Evolutionary conservation across 139 green algal genomes (phyloP).

Genomic region (Pleodorina starrii): DNA sequence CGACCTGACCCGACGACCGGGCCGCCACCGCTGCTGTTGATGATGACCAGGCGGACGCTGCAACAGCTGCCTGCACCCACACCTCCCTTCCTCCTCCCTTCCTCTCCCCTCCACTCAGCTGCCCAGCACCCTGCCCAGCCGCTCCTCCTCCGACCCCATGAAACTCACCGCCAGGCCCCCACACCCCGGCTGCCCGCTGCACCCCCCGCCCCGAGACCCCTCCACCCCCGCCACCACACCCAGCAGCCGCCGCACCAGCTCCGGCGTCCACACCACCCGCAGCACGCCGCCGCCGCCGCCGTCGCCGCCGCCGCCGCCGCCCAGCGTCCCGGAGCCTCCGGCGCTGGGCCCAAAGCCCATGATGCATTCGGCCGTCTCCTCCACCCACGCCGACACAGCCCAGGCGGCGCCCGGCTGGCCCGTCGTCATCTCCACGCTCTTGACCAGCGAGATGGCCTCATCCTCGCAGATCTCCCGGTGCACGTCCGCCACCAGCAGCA

Average conservation of each 20-base stretch:
- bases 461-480: slow-evolving; percentile 48
- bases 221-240: slow-evolving; percentile 17
- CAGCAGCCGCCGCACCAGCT: slow-evolving; percentile 45
- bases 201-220: too few relatives aligned
- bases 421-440: slow-evolving; percentile 33
- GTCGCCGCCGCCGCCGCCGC: background rate
- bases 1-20: too few relatives aligned
- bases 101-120: too few relatives aligned
- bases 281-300: background rate
- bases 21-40: too few relatives aligned
- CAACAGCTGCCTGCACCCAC: too few relatives aligned
- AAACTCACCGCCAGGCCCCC: slow-evolving; percentile 3
- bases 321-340: background rate
- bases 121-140: slow-evolving; percentile 30
- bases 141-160: slow-evolving; percentile 50
- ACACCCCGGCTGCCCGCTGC: background rate
- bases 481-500: slow-evolving; percentile 41
- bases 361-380: slow-evolving; percentile 45
- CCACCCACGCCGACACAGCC: slow-evolving; percentile 41
- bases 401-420: slow-evolving; percentile 16
- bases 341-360: slow-evolving; percentile 24
- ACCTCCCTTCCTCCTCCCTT: too few relatives aligned
- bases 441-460: slow-evolving; percentile 42
- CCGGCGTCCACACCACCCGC: slow-evolving; percentile 44
- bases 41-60: too few relatives aligned